phyloP scores from a whole-genome alignment of 2,329 filamentous ascomycete species.

The Colletotrichum kahawae region DNA sequence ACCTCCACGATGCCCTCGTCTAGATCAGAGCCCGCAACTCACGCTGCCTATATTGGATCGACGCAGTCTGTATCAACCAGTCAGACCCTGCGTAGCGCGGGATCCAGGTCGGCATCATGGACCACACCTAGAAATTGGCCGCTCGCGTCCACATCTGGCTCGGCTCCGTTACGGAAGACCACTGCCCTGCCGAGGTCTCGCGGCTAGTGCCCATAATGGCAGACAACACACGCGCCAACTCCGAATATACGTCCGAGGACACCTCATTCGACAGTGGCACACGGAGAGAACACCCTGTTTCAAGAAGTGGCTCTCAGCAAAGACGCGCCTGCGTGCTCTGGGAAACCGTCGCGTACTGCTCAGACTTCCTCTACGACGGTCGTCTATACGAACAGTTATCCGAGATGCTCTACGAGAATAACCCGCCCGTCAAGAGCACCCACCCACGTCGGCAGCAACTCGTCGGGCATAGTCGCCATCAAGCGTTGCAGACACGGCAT shows the following conservation, averaged over 20 bases:
- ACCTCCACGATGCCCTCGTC: not conserved
- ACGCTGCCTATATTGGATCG: constrained; percentile 15
- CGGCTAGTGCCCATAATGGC: not conserved
- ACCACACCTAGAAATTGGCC: constrained; percentile 22
- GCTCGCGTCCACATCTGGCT: constrained; percentile 22
- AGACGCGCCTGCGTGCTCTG: constrained; percentile 16
- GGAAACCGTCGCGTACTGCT: constrained; percentile 6
- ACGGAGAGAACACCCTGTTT: not conserved
- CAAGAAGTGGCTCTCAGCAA: constrained; percentile 20
- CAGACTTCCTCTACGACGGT: constrained; percentile 8
- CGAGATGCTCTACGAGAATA: constrained; percentile 3
- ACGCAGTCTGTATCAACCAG: constrained; percentile 24
- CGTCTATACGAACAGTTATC: constrained; percentile 7
- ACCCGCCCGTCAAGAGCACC: not conserved
- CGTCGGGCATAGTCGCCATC: constrained; percentile 8
- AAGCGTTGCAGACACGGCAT: constrained; percentile 2
- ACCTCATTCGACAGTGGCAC: not conserved
- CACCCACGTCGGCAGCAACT: not conserved
- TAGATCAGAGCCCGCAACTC: constrained; percentile 1
- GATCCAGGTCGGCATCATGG: constrained; percentile 22
- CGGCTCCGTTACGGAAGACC: not conserved
- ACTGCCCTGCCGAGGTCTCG: not conserved
- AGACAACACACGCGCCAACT: not conserved
- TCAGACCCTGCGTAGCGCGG: constrained; percentile 5
- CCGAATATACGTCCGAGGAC: not conserved